These are phyloP conservation scores for Chrysoporthe deuterocubensis DNA, from an alignment of 2,329 filamentous ascomycete species.

Conservation along the genomic window DNA sequence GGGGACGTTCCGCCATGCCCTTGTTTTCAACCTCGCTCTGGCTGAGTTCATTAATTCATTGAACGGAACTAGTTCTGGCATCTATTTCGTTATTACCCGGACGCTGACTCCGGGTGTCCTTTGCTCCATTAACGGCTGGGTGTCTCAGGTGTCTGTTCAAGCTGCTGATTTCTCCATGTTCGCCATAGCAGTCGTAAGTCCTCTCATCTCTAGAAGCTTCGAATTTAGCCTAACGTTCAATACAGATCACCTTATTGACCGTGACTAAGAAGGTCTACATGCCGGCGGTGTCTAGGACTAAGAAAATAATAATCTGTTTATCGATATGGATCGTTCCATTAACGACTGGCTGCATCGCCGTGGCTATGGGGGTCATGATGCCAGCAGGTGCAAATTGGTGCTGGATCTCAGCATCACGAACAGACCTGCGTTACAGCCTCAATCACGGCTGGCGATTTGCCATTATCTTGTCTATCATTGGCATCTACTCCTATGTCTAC, in stretches of 20 bases:
- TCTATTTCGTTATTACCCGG: constrained; percentile 37
- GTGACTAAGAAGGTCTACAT: constrained; percentile 39
- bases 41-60: constrained; percentile 45
- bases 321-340: constrained; percentile 46
- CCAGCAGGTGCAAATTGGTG: constrained; percentile 49
- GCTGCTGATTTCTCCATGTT: constrained; percentile 48
- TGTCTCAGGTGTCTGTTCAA: constrained; percentile 51
- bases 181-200: constrained; percentile 45
- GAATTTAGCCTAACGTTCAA: neutral
- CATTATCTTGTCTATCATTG: constrained; percentile 45
- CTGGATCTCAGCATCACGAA: constrained; percentile 45
- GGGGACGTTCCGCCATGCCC: constrained; percentile 7
- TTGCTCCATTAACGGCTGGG: constrained; percentile 48
- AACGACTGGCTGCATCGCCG: constrained; percentile 41
- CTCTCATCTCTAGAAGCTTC: no score
- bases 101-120: constrained; percentile 37
- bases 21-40: constrained; percentile 10
- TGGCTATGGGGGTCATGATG: constrained; percentile 37
- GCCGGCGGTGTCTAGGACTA: constrained; percentile 35
- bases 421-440: constrained; percentile 46
- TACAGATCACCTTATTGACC: constrained; percentile 13
- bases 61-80: constrained; percentile 48
- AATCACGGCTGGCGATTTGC: constrained; percentile 51
- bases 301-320: constrained; percentile 41
- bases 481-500: constrained; percentile 49